A percentile compares a stretch with the other conserved stretches of the same genome.
Conservation (phyloP, 2,329 filamentous ascomycete genomes). For the Beauveria australis region DNA sequence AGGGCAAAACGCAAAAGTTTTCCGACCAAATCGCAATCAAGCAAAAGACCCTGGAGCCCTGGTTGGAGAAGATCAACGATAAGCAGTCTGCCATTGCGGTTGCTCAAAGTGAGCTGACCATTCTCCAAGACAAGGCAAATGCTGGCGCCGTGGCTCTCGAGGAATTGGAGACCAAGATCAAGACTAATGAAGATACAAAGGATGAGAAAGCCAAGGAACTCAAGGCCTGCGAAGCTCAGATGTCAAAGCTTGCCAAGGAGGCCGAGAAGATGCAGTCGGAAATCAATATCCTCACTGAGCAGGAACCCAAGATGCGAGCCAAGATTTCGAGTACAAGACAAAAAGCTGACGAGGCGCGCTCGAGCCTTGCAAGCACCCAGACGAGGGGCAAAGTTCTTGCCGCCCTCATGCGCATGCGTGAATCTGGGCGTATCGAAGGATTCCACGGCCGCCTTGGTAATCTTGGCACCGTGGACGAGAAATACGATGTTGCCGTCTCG, state of each 20-base stretch:
- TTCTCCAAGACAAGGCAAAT: constrained; percentile 82
- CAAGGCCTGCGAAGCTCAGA: constrained; percentile 66
- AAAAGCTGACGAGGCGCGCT: constrained; percentile 91
- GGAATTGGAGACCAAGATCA: constrained; percentile 74
- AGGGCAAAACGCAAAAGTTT: constrained; percentile 91
- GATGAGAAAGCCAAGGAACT: constrained; percentile 65
- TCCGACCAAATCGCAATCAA: constrained; percentile 88
- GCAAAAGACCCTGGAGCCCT: constrained; percentile 90
- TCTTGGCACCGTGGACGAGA: constrained; percentile 83
- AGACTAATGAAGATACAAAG: constrained; percentile 62
- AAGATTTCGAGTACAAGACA: constrained; percentile 85
- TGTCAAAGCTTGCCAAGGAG: constrained; percentile 65
- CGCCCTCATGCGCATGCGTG: constrained; percentile 87
- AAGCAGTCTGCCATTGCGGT: constrained; percentile 92
- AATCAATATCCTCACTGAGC: constrained; percentile 60
- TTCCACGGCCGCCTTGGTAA: constrained; percentile 95
- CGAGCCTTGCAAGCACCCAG: constrained; percentile 81
- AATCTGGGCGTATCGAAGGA: constrained; percentile 92
- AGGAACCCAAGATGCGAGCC: constrained; percentile 73
- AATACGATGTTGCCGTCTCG: constrained; percentile 96
- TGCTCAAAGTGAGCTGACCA: constrained; percentile 87
- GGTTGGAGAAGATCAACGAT: constrained; percentile 94
- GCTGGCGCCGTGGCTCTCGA: constrained; percentile 76
- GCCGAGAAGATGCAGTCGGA: constrained; percentile 63
- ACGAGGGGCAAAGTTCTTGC: constrained; percentile 88